Evolutionary conservation across 331 rosid genomes (phyloP), one percentile per base, ranked within the genome.

Genomic region (Quercus tomentella): DNA sequence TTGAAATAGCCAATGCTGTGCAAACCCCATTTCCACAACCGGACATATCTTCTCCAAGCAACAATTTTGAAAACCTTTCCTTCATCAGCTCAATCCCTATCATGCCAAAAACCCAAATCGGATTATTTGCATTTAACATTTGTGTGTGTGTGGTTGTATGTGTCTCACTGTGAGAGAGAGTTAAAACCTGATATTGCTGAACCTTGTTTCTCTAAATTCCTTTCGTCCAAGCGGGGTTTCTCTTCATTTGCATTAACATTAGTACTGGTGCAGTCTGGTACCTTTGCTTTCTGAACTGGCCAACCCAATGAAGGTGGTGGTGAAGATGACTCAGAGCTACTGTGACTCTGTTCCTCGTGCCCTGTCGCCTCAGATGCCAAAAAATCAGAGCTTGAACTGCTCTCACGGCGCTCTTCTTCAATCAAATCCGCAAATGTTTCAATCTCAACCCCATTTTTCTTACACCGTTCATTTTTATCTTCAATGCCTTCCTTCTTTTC

Each of bases 31-130:
- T 93, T 80, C 99, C 99, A 76, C 95, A 92, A 28, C 99, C 99
- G 1, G 99, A 96, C 99, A 96, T 93, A 84, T 96, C 99, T 86
- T 96, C 99, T 52, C 98, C 99, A 82, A 96, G 99, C 80, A 96
- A 73, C 90, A 96, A 80, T 83, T 93, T 96, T 49, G 99, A 87
- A 82, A 96, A 93, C 77, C 99, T 90, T 60, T 96, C 99, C 86
- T 90, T 93, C 99, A 96, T 90, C 98, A 96, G 82, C 79, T 96
- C 97, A 82, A 90, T 79, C 85, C 85, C 99, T 96, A 82, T 56
- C 37, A 58, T 20, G 74, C 56, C 78, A 69, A 23, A 33, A 82
- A 87, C 57, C 74, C 80, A 72, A 81, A 82, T 65, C 82, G 80
- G 75, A 75, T 69, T 33, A 89, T 5, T 31, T 63, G 58, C 3